phyloP scores from a whole-genome alignment of 208 protist species.

The Crithidia thermophila region DNA sequence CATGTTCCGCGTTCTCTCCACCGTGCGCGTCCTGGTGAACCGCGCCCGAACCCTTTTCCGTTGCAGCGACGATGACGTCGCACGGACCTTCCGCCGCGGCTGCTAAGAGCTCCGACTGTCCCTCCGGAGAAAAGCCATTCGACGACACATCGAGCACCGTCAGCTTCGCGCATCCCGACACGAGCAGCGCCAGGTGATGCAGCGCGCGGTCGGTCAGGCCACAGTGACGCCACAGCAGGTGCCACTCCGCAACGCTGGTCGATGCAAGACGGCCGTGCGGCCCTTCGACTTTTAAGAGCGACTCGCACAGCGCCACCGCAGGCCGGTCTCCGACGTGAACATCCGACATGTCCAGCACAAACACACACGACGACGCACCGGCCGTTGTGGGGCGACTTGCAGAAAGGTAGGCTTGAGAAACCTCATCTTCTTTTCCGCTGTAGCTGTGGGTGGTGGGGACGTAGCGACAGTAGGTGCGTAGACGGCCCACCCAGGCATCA shows the following conservation, averaged over 20 bases:
- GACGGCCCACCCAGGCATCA: slow-evolving; percentile 24
- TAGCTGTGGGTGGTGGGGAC: not conserved
- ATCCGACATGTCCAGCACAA: slow-evolving; percentile 35
- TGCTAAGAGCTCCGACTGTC: slow-evolving; percentile 26
- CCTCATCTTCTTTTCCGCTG: no score
- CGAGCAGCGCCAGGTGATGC: slow-evolving; percentile 54
- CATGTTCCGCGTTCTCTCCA: no score
- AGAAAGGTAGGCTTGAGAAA: no score
- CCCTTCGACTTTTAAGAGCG: slow-evolving; percentile 51
- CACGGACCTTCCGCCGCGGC: slow-evolving; percentile 32
- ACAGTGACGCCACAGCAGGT: slow-evolving; percentile 43
- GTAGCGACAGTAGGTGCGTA: slow-evolving; percentile 24
- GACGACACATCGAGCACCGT: slow-evolving; percentile 38
- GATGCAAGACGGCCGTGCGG: not conserved
- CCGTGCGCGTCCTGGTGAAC: no score
- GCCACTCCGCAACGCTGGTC: slow-evolving; percentile 35
- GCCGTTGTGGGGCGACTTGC: no score
- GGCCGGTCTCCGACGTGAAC: slow-evolving; percentile 52
- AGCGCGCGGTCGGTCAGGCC: slow-evolving; percentile 50
- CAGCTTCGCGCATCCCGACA: slow-evolving; percentile 41
- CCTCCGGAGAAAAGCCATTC: slow-evolving; percentile 36
- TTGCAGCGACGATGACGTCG: slow-evolving; percentile 25
- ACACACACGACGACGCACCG: not conserved
- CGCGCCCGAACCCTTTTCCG: not conserved
- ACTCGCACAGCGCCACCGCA: slow-evolving; percentile 59